Conservation (phyloP, 768 basidiomycete genomes). For the Pleurotus platypus region DNA sequence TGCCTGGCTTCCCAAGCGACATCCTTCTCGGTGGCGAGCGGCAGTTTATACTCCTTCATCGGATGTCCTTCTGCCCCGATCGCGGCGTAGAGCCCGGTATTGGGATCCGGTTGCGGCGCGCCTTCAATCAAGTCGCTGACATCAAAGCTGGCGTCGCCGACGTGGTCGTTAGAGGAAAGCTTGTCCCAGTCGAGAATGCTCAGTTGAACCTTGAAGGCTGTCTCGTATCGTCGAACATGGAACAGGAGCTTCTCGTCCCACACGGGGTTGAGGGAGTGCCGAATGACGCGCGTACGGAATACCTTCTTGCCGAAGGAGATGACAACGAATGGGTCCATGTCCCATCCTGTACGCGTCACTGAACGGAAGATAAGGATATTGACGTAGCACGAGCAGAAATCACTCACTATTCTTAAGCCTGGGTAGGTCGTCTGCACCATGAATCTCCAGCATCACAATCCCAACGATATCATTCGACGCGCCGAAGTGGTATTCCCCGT, state of each 20-base stretch:
- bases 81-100: conserved; percentile 54
- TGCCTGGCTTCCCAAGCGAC: conserved; percentile 71
- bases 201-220: conserved; percentile 19
- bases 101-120: conserved; percentile 62
- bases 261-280: conserved; percentile 77
- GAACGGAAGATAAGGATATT: conserved; percentile 2
- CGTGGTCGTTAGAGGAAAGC: conserved; percentile 80
- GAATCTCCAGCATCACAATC: too few relatives aligned
- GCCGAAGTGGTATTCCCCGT: too few relatives aligned
- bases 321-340: conserved; percentile 98
- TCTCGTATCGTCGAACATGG: conserved; percentile 89
- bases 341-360: conserved; percentile 88
- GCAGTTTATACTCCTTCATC: conserved; percentile 73
- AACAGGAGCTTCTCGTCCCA: conserved; percentile 97
- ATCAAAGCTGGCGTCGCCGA: conserved; percentile 76
- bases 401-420: conserved; percentile 80
- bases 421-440: conserved; percentile 32
- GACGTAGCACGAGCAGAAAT: background rate
- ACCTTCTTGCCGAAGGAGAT: conserved; percentile 97
- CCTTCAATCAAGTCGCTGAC: conserved; percentile 65
- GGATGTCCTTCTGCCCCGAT: conserved; percentile 51
- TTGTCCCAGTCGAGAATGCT: conserved; percentile 97
- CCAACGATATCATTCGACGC: too few relatives aligned
- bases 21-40: conserved; percentile 57
- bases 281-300: conserved; percentile 86